Evolutionary conservation across 352 stramenopile species (phyloP), one percentile per base, ranked within the genome.

Genomic region (Phytopythium oedochilum): DNA sequence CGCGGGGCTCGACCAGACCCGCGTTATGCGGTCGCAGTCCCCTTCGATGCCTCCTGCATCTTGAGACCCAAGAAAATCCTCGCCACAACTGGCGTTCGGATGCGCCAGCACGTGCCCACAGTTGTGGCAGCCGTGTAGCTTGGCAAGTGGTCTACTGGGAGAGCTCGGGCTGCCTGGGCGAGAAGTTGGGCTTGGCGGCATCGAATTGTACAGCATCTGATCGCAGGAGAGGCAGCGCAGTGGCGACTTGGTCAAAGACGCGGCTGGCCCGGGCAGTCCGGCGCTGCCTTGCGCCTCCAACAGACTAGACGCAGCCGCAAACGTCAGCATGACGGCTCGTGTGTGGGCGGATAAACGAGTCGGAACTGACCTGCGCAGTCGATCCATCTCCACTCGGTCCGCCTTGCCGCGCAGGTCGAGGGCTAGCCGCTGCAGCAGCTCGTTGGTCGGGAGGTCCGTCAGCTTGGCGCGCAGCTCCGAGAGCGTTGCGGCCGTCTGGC

Each of bases 141-240:
- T 10, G 3, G 8, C 39, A 9, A 12, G 39, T 20, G 28, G 45
- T 1, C 45, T 8, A 20, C 3, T 23, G 8, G 45, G 45, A 5
- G 46, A 38, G 26, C 29, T 26, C 0, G n/a, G 20, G 40, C 26
- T 51, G 57, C 22, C 61, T 53, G 22, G 60, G 29, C 18, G 64
- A 63, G 46, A 40, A 3, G 20, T 2, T 3, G 46, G 8, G 29
- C n/a, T 28, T 20, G 46, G 4, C 3, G 46, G 40, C 11, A 11
- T 2, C 10, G 40, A 40, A n/a, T n/a, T n/a, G 9, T n/a, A 53
- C 15, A 87, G 61, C 23, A 63, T 64, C 48, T 87, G 75, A 45
- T 89, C 75, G 32, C 78, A 87, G 10, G 75, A 84, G 29, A 89
- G 51, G 48, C 78, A 89, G 14, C 72, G 70, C 54, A 81, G 70